Percentiles rank a stretch among this genome's conserved stretches.
phyloP scores from a whole-genome alignment of 2,329 filamentous ascomycete genomes.

The Penicillium fuscoglaucum region DNA sequence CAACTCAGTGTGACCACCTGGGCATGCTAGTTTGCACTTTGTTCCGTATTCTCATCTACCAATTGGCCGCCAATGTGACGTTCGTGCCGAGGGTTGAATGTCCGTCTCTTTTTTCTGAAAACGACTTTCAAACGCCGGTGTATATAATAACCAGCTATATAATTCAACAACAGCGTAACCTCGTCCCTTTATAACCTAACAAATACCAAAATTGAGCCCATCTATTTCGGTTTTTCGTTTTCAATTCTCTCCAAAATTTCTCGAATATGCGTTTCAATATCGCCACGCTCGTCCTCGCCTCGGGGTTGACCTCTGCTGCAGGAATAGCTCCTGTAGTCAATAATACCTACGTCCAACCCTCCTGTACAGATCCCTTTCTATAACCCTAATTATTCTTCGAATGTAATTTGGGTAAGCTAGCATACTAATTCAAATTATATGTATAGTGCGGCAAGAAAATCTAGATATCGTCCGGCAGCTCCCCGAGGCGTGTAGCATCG shows the following conservation, averaged over 20 bases:
- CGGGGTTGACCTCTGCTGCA: conserved; percentile 4
- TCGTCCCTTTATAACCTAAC: neutral
- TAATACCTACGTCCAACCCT: neutral
- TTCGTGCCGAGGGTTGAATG: neutral
- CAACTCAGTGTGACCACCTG: conserved; percentile 18
- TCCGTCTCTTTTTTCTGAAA: neutral
- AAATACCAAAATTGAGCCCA: neutral
- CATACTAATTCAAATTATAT: neutral
- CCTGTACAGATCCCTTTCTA: neutral
- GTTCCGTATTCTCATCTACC: neutral
- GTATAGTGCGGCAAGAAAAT: conserved; percentile 20
- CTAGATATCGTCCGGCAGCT: conserved; percentile 12
- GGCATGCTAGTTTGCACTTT: neutral
- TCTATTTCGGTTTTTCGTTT: neutral
- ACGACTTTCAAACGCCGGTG: neutral
- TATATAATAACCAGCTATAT: neutral
- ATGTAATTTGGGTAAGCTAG: neutral
- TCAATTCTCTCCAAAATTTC: no score
- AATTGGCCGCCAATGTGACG: conserved; percentile 9
- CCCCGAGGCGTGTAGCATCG: conserved; percentile 20
- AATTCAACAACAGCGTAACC: neutral
- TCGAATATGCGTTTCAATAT: conserved; percentile 18
- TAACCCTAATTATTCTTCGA: neutral
- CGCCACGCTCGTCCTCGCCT: conserved; percentile 8
- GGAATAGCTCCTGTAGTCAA: neutral